Percentiles rank a stretch among this genome's conserved stretches.
These are phyloP conservation scores for Phalaenopsis aphrodite DNA, from an alignment of 106 monocot genomes.

Conservation along the genomic window DNA sequence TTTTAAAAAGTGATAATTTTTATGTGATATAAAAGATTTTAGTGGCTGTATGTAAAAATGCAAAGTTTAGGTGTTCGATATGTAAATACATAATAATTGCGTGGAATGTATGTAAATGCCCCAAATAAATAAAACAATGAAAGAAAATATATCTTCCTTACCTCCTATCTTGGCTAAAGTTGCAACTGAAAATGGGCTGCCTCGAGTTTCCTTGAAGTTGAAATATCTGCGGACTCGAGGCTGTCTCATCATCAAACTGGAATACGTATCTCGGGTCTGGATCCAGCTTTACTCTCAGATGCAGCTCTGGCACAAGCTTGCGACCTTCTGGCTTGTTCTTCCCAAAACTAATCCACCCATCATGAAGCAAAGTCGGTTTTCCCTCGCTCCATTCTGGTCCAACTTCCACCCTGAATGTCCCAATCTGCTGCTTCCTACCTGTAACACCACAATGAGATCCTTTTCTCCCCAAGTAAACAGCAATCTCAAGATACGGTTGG, in stretches of 20 bases:
- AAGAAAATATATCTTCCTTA: constrained; percentile 9
- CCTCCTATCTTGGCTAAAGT: constrained; percentile 61
- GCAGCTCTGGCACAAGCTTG: constrained; percentile 41
- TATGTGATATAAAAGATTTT: too few relatives aligned
- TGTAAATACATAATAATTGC: too few relatives aligned
- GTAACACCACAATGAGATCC: constrained; percentile 33
- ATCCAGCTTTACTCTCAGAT: constrained; percentile 73
- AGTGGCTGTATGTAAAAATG: too few relatives aligned
- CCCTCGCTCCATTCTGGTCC: constrained; percentile 45
- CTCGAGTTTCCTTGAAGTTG: constrained; percentile 50
- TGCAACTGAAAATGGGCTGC: constrained; percentile 89
- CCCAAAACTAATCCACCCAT: constrained; percentile 74
- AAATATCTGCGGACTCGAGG: constrained; percentile 68
- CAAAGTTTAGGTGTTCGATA: too few relatives aligned
- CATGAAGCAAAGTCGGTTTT: constrained; percentile 59
- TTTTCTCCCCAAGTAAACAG: constrained; percentile 33
- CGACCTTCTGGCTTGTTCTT: constrained; percentile 23
- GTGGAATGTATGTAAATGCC: too few relatives aligned
- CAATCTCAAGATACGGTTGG: constrained; percentile 49
- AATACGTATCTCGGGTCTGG: constrained; percentile 85
- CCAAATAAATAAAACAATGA: too few relatives aligned
- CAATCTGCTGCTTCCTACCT: constrained; percentile 45
- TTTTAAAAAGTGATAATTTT: too few relatives aligned
- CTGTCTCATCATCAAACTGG: constrained; percentile 66
- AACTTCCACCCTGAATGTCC: constrained; percentile 52